These are phyloP conservation scores for Mucor racemosus DNA, from an alignment of 371 early-diverging fungal genomes.

Conservation along the genomic window DNA sequence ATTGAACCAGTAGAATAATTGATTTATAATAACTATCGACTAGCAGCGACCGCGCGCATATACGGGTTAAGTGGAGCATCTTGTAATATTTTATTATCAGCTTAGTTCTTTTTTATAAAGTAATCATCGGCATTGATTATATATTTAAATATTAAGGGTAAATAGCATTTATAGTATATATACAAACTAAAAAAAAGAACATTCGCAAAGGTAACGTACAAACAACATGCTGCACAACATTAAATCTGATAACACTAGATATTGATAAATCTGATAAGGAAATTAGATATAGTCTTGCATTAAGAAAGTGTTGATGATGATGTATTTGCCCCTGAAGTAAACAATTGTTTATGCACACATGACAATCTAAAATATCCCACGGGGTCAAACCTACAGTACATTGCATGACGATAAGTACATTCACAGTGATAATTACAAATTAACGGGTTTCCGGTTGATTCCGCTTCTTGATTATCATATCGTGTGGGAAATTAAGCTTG, in stretches of 20 bases:
- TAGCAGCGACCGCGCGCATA: not conserved
- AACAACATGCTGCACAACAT: not conserved
- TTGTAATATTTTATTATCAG: not conserved
- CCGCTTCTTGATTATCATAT: not conserved
- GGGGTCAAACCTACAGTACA: not conserved
- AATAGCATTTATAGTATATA: too few relatives aligned
- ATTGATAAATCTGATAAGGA: not conserved
- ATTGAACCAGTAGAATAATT: not conserved
- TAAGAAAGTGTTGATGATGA: not conserved
- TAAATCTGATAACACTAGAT: not conserved
- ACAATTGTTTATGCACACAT: not conserved
- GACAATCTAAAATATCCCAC: conserved; percentile 1
- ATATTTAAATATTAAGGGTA: too few relatives aligned
- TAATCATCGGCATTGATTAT: too few relatives aligned
- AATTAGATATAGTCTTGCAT: not conserved
- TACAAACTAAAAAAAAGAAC: too few relatives aligned
- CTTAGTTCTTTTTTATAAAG: not conserved
- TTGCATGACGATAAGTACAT: not conserved
- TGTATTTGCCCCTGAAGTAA: not conserved
- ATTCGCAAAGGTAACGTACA: not conserved
- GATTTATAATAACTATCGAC: not conserved
- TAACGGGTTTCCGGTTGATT: not conserved
- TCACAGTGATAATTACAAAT: not conserved
- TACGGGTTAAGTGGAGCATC: not conserved
- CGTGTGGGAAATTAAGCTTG: not conserved